Conservation (phyloP, 768 basidiomycete species). For the Hygrophoropsis aurantiaca region DNA sequence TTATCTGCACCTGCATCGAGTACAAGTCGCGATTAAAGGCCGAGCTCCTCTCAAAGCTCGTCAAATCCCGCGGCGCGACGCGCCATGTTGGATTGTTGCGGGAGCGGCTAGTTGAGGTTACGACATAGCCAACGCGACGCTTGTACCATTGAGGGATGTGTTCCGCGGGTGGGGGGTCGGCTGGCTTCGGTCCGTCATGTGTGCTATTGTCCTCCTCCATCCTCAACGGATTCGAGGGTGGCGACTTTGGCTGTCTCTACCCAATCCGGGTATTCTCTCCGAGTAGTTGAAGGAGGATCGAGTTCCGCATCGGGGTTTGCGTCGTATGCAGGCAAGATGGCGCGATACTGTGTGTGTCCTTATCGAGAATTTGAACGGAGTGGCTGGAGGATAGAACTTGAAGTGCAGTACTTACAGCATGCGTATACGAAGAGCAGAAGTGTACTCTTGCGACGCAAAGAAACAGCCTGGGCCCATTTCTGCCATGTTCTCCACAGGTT, state of each 20-base stretch:
- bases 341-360: slow-evolving; percentile 61
- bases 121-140: slow-evolving; percentile 57
- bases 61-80: slow-evolving; percentile 81
- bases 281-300: slow-evolving; percentile 28
- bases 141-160: slow-evolving; percentile 82
- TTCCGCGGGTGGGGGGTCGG: slow-evolving; percentile 12
- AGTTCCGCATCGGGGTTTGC: slow-evolving; percentile 44
- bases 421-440: slow-evolving; percentile 58
- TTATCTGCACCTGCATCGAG: too few species aligned
- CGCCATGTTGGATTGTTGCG: slow-evolving; percentile 80
- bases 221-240: slow-evolving; percentile 34
- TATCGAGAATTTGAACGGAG: too few species aligned
- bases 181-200: slow-evolving; percentile 4
- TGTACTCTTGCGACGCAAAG: slow-evolving; percentile 63
- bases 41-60: slow-evolving; percentile 87
- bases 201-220: slow-evolving; percentile 10
- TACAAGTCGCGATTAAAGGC: slow-evolving; percentile 79
- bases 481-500: slow-evolving; percentile 56
- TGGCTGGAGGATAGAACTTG: too few species aligned
- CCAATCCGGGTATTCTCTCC: slow-evolving; percentile 61
- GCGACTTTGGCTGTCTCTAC: slow-evolving; percentile 51
- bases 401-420: too few species aligned
- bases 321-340: slow-evolving; percentile 66
- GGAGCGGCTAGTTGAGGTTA: slow-evolving; percentile 72
- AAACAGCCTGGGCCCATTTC: slow-evolving; percentile 60